These are phyloP conservation scores for Telfairia occidentalis DNA, from an alignment of 331 rosid genomes.

Conservation along the genomic window DNA sequence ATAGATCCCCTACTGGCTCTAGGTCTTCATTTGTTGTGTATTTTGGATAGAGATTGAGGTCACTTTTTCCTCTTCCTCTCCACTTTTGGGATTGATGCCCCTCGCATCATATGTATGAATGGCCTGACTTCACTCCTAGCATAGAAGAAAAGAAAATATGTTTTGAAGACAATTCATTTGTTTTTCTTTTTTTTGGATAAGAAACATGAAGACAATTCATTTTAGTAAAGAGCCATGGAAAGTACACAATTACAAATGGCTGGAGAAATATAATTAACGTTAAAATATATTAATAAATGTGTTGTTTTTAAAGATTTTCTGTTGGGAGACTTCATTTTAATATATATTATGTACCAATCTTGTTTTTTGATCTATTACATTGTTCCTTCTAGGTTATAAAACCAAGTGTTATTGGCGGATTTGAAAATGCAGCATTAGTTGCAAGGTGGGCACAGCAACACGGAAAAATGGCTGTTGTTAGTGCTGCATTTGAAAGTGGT, in stretches of 20 bases:
- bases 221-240: not conserved
- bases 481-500: slow-evolving; percentile 92
- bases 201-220: not conserved
- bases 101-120: not conserved
- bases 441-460: slow-evolving; percentile 83
- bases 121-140: not conserved
- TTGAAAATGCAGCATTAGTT: slow-evolving; percentile 66
- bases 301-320: not conserved
- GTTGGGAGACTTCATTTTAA: not conserved
- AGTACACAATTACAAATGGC: not conserved
- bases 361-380: not conserved
- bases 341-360: not conserved
- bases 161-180: not conserved
- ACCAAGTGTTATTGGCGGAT: slow-evolving; percentile 91
- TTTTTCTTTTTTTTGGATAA: too few relatives aligned
- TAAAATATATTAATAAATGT: not conserved
- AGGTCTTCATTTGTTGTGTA: not conserved
- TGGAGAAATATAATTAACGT: not conserved
- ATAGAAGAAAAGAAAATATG: not conserved
- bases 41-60: not conserved
- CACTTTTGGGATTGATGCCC: not conserved
- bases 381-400: slow-evolving; percentile 64
- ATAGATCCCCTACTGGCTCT: not conserved
- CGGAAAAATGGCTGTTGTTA: slow-evolving; percentile 78
- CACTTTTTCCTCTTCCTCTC: not conserved